Base-by-base conservation (phyloP, 805 yeast genomes). In the Metschnikowia continentalis region DNA sequence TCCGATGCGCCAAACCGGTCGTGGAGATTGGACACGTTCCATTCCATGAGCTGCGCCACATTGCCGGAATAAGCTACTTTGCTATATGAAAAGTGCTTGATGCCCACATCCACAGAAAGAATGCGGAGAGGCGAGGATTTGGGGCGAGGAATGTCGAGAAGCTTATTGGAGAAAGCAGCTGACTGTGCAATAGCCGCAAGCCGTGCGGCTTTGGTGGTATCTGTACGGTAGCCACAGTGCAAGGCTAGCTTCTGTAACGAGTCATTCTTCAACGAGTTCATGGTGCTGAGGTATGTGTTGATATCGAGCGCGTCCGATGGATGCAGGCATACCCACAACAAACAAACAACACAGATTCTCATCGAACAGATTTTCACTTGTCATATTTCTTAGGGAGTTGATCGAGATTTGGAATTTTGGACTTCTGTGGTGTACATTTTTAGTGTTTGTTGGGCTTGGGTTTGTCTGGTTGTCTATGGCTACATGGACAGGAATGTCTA, bases 21-120 rank as follows among this genome's bases (percentile, higher is more conserved):
- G 42, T 65, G 62, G 20, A 69, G 61, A 49, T 69, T 59, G 14
- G 58, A n/a, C 39, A 64, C 67, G 32, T 54, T 53, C 74, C 74
- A 69, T 17, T 49, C 52, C 32, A 41, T 20, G 10, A 55, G 36
- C 6, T 43, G 30, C 4, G 49, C 54, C 32, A 15, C 19, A n/a
- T 23, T 32, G 6, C 22, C 35, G 20, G 35, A 47, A 51, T 51
- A 55, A 15, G 51, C 53, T 23, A 38, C 49, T n/a, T 64, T 60
- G 56, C 77, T 72, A 42, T 66, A 71, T 7, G 75, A 65, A 52
- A 74, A 71, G 60, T 74, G 72, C 58, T 71, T 72, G 49, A 73
- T 54, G 6, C 78, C 78, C 11, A 74, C 65, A 52, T 74, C 78
- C 7, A 74, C 61, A 22, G 75, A 61, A 3, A 71, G 48, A 10